These are phyloP conservation scores for Fusarium incarnatum DNA, from an alignment of 2,329 filamentous ascomycete genomes.

Conservation along the genomic window DNA sequence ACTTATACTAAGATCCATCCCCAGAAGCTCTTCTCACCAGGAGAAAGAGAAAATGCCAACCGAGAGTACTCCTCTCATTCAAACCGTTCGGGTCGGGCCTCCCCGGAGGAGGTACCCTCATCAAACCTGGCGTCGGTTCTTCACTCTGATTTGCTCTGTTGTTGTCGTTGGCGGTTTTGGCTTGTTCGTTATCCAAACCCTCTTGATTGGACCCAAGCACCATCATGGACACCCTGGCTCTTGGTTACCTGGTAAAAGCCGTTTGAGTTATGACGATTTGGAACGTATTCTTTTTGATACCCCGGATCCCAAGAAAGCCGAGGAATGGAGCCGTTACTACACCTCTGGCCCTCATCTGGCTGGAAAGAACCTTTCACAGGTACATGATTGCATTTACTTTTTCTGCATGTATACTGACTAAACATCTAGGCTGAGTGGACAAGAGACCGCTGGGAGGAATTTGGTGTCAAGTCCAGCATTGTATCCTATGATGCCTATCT, in stretches of 20 bases:
- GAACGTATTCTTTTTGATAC: conserved; percentile 68
- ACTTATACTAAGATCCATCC: conserved; percentile 9
- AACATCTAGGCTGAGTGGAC: conserved; percentile 76
- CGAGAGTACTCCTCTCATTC: conserved; percentile 76
- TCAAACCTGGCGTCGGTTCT: conserved; percentile 72
- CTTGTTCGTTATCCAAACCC: conserved; percentile 61
- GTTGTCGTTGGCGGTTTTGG: conserved; percentile 64
- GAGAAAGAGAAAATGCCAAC: conserved; percentile 53
- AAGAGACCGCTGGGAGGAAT: conserved; percentile 76
- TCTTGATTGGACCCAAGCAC: conserved; percentile 55
- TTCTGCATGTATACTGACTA: not conserved
- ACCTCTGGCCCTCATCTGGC: conserved; percentile 80
- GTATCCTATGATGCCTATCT: conserved; percentile 80
- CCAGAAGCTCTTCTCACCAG: conserved; percentile 28
- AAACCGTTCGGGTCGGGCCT: conserved; percentile 68
- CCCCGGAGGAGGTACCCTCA: conserved; percentile 68
- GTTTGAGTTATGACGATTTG: conserved; percentile 61
- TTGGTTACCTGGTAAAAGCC: conserved; percentile 44
- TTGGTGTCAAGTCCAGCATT: conserved; percentile 73
- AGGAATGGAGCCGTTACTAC: conserved; percentile 83
- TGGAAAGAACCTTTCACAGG: conserved; percentile 81
- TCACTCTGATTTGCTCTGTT: conserved; percentile 69
- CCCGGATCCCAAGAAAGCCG: conserved; percentile 66
- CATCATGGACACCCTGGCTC: conserved; percentile 50
- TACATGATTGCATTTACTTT: conserved; percentile 26